phyloP scores from a whole-genome alignment of 2,329 filamentous ascomycete genomes.

The Scytalidium sp. region DNA sequence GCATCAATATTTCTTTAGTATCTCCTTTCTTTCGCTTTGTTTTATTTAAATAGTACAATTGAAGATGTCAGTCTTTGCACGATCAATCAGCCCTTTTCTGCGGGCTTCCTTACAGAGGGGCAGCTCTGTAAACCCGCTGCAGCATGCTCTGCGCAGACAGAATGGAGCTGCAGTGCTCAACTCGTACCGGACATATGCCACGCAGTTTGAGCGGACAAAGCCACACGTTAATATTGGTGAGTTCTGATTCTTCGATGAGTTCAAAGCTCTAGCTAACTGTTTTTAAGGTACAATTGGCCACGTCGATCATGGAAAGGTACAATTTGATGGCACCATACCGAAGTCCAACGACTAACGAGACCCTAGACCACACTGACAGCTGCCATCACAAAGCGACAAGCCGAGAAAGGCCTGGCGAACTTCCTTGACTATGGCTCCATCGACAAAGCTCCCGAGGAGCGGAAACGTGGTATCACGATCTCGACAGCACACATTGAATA shows the following conservation, averaged over 20 bases:
- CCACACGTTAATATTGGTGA: slow-evolving; percentile 97
- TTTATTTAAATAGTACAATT: slow-evolving; percentile 12
- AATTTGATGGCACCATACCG: slow-evolving; percentile 7
- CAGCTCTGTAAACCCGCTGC: slow-evolving; percentile 71
- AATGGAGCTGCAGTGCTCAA: slow-evolving; percentile 63
- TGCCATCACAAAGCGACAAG: slow-evolving; percentile 97
- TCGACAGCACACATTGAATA: slow-evolving; percentile 99
- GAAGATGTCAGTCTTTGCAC: slow-evolving; percentile 79
- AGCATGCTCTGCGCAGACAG: slow-evolving; percentile 62
- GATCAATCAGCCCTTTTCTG: slow-evolving; percentile 74
- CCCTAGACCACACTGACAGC: slow-evolving; percentile 91
- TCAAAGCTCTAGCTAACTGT: slow-evolving; percentile 7
- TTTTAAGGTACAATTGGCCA: slow-evolving; percentile 86
- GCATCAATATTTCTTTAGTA: not conserved
- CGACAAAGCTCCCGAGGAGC: slow-evolving; percentile 98
- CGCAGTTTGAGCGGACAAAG: slow-evolving; percentile 81
- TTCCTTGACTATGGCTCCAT: slow-evolving; percentile 98
- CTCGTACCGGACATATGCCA: slow-evolving; percentile 61
- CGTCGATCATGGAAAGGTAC: slow-evolving; percentile 98
- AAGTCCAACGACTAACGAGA: slow-evolving; percentile 4
- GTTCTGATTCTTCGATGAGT: slow-evolving; percentile 17
- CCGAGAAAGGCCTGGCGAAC: slow-evolving; percentile 88
- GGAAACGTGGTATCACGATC: slow-evolving; percentile 99
- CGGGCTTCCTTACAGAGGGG: slow-evolving; percentile 70
- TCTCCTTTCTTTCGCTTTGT: slow-evolving; percentile 12